Conservation (phyloP, 352 stramenopile species). For the Phytophthora nicotianae region DNA sequence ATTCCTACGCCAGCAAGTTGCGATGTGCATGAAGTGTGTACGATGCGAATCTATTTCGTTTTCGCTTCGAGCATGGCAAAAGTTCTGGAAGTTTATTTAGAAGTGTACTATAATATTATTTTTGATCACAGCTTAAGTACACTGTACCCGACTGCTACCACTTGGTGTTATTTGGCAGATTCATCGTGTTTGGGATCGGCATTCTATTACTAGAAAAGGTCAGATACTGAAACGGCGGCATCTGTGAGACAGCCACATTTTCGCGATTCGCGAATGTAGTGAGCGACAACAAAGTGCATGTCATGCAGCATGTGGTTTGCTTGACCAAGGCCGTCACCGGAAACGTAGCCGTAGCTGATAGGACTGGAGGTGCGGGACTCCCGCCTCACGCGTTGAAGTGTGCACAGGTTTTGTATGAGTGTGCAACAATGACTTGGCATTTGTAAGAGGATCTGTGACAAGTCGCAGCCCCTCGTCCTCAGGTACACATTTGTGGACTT, state of each 20-base stretch:
- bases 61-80: too few species aligned
- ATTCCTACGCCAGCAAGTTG: too few species aligned
- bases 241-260: neutral
- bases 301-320: too few species aligned
- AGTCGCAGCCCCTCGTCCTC: neutral
- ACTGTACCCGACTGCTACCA: too few species aligned
- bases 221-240: slow-evolving; percentile 4
- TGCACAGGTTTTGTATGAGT: slow-evolving; percentile 6
- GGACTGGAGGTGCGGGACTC: neutral
- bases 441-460: slow-evolving; percentile 17
- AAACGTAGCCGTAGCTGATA: neutral
- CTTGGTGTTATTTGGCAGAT: too few species aligned
- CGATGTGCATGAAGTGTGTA: too few species aligned
- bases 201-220: neutral
- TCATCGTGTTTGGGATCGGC: too few species aligned
- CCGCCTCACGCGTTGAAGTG: slow-evolving; percentile 20
- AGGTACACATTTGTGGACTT: neutral
- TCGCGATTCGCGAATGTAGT: neutral
- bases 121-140: too few species aligned
- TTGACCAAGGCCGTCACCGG: neutral
- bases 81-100: too few species aligned
- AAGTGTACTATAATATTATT: too few species aligned
- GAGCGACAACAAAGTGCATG: neutral
- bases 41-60: too few species aligned
- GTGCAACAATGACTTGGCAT: neutral